Percentiles rank a stretch among this genome's conserved stretches.
Conservation (phyloP, 371 early-diverging fungal species). For the Vavraia culicis region DNA sequence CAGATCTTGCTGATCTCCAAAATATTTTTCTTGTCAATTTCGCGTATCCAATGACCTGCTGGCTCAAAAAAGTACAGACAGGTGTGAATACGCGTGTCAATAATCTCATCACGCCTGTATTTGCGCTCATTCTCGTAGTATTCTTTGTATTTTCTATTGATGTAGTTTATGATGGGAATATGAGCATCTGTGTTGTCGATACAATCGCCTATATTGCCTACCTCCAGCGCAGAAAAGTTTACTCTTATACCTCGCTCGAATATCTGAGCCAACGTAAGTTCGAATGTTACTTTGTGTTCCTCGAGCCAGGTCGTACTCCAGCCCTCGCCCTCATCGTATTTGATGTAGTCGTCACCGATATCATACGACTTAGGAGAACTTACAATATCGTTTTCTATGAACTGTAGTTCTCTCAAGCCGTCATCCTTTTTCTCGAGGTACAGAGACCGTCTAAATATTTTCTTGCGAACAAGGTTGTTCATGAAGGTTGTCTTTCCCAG, state of each 20-base stretch:
- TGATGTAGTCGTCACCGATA: background rate
- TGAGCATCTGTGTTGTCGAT: slow-evolving; percentile 13
- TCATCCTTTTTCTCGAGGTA: no score
- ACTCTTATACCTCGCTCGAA: slow-evolving; percentile 21
- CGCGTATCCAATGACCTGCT: slow-evolving; percentile 1
- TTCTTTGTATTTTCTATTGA: slow-evolving; percentile 12
- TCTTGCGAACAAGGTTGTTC: slow-evolving; percentile 61
- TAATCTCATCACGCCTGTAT: slow-evolving; percentile 9
- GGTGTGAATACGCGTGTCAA: slow-evolving; percentile 32
- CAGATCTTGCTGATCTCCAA: slow-evolving; percentile 25
- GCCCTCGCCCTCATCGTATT: background rate
- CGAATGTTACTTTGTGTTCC: background rate
- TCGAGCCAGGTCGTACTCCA: background rate
- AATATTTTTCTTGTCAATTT: slow-evolving; percentile 20
- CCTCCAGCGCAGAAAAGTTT: slow-evolving; percentile 20
- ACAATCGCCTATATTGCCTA: slow-evolving; percentile 29
- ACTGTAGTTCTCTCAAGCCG: no score
- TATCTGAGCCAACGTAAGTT: background rate
- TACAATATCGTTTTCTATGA: no score
- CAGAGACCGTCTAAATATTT: no score
- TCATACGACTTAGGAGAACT: background rate
- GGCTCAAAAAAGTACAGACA: slow-evolving; percentile 33
- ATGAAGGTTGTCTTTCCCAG: slow-evolving; percentile 44
- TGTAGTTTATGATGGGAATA: slow-evolving; percentile 9
- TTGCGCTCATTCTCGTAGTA: slow-evolving; percentile 18